These are phyloP conservation scores for Neurospora sp. DNA, from an alignment of 495 filamentous ascomycete genomes.

Conservation along the genomic window DNA sequence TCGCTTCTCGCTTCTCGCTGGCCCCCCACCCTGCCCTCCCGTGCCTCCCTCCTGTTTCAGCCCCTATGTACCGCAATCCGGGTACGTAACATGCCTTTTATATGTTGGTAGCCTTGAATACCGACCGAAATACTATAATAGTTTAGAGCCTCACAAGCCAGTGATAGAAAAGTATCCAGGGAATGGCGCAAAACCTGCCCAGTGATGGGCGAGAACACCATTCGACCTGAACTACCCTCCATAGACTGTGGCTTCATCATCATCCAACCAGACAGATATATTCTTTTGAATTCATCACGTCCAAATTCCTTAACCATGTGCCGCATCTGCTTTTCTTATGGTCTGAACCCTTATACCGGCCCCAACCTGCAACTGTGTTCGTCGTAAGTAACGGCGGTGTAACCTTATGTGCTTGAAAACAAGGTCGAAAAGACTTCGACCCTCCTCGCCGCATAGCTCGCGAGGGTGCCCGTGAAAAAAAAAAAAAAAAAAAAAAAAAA, in stretches of 20 bases:
- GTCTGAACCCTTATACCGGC: background rate
- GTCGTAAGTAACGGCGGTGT: background rate
- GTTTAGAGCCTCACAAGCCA: background rate
- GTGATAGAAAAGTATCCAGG: background rate
- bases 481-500: background rate
- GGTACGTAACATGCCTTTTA: background rate
- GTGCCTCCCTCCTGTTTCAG: background rate
- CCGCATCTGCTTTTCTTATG: background rate
- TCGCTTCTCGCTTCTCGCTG: background rate
- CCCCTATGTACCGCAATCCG: background rate
- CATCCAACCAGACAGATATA: background rate
- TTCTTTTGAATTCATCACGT: background rate
- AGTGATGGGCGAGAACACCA: background rate
- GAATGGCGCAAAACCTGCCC: background rate
- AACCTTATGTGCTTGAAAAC: background rate
- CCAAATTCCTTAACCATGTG: background rate
- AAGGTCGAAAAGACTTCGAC: background rate
- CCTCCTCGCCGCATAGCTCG: background rate
- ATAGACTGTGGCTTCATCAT: background rate
- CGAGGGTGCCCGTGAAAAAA: background rate
- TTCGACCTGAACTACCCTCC: background rate
- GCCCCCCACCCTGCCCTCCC: too few species aligned
- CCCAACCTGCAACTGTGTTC: background rate
- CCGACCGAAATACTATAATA: background rate
- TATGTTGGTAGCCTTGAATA: background rate